These are phyloP conservation scores for Trifolium pratense DNA, from an alignment of 306 rosid genomes.

Conservation along the genomic window DNA sequence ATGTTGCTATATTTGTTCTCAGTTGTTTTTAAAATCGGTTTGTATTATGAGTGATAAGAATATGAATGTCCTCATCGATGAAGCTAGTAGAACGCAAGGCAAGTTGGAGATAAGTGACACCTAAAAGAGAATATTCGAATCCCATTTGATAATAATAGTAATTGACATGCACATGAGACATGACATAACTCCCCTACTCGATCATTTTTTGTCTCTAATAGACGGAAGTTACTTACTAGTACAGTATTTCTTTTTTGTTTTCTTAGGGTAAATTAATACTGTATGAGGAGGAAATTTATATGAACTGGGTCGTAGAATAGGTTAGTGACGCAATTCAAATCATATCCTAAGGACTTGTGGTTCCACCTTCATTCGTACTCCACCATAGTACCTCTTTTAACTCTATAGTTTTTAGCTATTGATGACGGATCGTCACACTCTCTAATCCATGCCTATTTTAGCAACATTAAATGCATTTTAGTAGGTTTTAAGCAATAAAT, in stretches of 20 bases:
- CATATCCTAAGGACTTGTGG: background rate
- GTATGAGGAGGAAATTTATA: too few relatives aligned
- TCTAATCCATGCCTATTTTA: too few relatives aligned
- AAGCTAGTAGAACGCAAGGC: too few relatives aligned
- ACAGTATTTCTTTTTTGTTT: background rate
- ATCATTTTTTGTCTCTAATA: conserved; percentile 17
- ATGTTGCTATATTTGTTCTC: too few relatives aligned
- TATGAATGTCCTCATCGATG: too few relatives aligned
- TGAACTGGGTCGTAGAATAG: too few relatives aligned
- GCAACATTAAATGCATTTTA: too few relatives aligned
- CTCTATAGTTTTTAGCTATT: too few relatives aligned
- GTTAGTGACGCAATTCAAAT: background rate
- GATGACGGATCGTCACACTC: too few relatives aligned
- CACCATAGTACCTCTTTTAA: background rate
- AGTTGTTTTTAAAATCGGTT: too few relatives aligned
- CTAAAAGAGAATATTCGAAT: background rate
- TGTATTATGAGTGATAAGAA: too few relatives aligned
- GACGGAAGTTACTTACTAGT: background rate
- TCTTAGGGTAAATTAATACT: background rate
- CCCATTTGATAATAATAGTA: background rate
- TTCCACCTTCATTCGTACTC: background rate
- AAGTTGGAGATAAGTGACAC: background rate
- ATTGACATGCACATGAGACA: background rate
- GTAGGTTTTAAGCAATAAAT: too few relatives aligned
- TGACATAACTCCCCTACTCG: background rate